phyloP scores from a whole-genome alignment of 352 stramenopile genomes.

The Phytophthora pseudosyringae region DNA sequence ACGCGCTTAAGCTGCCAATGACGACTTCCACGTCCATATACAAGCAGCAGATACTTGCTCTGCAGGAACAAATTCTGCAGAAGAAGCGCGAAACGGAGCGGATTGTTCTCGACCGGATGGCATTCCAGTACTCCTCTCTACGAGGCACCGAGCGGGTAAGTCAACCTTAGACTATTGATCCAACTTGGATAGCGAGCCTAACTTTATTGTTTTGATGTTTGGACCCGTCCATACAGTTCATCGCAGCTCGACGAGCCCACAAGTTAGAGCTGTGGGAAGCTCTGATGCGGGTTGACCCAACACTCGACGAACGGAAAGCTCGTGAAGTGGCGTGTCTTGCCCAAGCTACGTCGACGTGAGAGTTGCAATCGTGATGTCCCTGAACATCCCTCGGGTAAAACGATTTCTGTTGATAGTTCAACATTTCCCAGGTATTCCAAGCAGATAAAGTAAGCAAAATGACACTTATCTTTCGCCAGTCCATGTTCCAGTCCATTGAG shows the following conservation, averaged over 20 bases:
- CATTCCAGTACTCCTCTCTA: constrained; percentile 64
- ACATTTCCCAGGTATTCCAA: too few species aligned
- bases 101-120: constrained; percentile 61
- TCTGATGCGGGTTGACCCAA: constrained; percentile 73
- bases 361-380: too few species aligned
- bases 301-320: constrained; percentile 55
- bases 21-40: constrained; percentile 64
- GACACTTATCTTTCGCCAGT: too few species aligned
- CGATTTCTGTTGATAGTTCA: too few species aligned
- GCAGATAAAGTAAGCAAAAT: too few species aligned
- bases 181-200: not conserved
- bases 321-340: constrained; percentile 48
- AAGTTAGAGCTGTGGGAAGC: constrained; percentile 72
- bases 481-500: too few species aligned
- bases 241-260: constrained; percentile 48
- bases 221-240: constrained; percentile 39
- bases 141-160: constrained; percentile 62
- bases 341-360: constrained; percentile 8
- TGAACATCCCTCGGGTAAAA: too few species aligned
- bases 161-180: constrained; percentile 1
- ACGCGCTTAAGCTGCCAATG: constrained; percentile 38
- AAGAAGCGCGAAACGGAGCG: constrained; percentile 75
- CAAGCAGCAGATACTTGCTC: constrained; percentile 62
- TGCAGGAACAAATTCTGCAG: constrained; percentile 70
- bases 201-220: not conserved